These are phyloP conservation scores for Theileria parva DNA, from an alignment of 169 alveolate genomes.

Conservation along the genomic window DNA sequence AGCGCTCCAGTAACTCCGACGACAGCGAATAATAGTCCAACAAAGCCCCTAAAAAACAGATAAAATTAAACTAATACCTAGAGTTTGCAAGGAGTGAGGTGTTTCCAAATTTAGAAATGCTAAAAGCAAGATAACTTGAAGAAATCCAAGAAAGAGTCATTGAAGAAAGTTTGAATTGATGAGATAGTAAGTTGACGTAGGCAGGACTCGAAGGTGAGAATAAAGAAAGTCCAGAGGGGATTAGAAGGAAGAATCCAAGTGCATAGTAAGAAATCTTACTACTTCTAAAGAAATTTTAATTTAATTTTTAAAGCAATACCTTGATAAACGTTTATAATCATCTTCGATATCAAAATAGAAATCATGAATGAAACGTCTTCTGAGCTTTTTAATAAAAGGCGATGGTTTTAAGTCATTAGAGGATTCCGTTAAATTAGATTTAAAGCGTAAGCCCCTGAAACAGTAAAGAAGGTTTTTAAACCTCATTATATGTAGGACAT, in stretches of 20 bases:
- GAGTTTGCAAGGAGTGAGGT: constrained; percentile 15
- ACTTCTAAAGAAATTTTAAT: constrained; percentile 24
- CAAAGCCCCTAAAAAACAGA: background rate
- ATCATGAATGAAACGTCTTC: constrained; percentile 12
- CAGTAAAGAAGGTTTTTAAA: constrained; percentile 8
- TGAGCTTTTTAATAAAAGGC: background rate
- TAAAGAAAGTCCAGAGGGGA: constrained; percentile 48
- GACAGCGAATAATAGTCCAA: constrained; percentile 22
- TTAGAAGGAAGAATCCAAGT: constrained; percentile 33
- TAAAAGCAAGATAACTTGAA: constrained; percentile 30
- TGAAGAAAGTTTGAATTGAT: constrained; percentile 55
- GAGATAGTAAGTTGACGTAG: constrained; percentile 27
- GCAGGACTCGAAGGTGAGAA: constrained; percentile 35
- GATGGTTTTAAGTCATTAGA: background rate
- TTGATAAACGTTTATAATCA: constrained; percentile 35
- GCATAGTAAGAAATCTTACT: constrained; percentile 46
- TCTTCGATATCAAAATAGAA: constrained; percentile 46
- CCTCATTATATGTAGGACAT: background rate
- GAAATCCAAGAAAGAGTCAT: constrained; percentile 58
- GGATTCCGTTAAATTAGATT: background rate
- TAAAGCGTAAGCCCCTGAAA: constrained; percentile 5
- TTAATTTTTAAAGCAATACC: constrained; percentile 14
- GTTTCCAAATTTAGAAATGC: constrained; percentile 25
- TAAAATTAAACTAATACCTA: constrained; percentile 3
- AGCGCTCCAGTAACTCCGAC: constrained; percentile 33